These are phyloP conservation scores for Chloranthus sessilifolius DNA, from an alignment of 164 flowering plant genomes.

Conservation along the genomic window DNA sequence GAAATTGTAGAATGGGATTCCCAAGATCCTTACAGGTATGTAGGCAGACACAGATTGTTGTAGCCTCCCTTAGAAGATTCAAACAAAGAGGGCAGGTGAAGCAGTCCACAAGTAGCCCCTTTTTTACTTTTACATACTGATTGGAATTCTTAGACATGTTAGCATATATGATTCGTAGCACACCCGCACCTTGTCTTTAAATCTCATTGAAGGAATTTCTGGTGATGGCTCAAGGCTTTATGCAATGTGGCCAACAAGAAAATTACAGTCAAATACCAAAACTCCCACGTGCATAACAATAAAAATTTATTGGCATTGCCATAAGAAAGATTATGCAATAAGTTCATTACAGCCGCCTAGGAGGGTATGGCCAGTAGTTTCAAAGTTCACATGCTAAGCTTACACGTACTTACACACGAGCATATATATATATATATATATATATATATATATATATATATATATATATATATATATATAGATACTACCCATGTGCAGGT, in stretches of 20 bases:
- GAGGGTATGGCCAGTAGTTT: too few species aligned
- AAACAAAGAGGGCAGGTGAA: slow-evolving; percentile 24
- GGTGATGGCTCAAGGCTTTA: not conserved
- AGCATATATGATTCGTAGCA: slow-evolving; percentile 1
- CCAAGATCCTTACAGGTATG: slow-evolving; percentile 22
- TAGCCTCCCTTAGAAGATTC: slow-evolving; percentile 16
- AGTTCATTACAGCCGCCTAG: too few species aligned
- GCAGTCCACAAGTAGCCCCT: slow-evolving; percentile 9
- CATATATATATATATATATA: too few species aligned
- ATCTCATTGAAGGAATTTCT: not conserved
- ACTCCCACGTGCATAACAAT: not conserved
- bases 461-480: too few species aligned
- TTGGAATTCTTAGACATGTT: slow-evolving; percentile 2
- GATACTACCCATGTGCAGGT: too few species aligned
- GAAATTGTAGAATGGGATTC: not conserved
- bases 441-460: too few species aligned
- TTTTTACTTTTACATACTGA: slow-evolving; percentile 9
- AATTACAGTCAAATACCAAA: not conserved
- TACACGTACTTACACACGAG: too few species aligned
- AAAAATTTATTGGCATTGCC: too few species aligned
- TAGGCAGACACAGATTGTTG: slow-evolving; percentile 21
- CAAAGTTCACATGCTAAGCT: too few species aligned
- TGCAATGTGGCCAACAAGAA: not conserved
- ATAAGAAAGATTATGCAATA: too few species aligned
- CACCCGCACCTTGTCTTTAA: not conserved